phyloP scores from a whole-genome alignment of 805 yeast species.

The Blastobotrys terrestris region DNA sequence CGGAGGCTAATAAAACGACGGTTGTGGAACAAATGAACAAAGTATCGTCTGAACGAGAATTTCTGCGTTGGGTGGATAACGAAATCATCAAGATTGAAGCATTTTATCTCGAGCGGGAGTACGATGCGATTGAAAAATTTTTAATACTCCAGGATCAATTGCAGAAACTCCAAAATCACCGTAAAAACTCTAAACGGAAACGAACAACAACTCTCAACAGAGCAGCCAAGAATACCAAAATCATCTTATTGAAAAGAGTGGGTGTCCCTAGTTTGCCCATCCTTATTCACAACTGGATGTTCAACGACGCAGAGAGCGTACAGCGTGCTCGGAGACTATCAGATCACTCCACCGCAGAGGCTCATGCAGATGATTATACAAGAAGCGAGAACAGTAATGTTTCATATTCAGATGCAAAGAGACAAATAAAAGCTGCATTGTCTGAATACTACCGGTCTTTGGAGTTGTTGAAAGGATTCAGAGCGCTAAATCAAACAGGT shows the following conservation, averaged over 20 bases:
- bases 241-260: conserved; percentile 9
- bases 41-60: conserved; percentile 37
- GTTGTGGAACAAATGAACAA: background rate
- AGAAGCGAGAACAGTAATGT: conserved; percentile 31
- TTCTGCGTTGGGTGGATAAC: conserved; percentile 59
- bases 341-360: background rate
- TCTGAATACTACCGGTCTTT: conserved; percentile 69
- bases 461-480: conserved; percentile 63
- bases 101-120: conserved; percentile 58
- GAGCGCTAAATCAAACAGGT: conserved; percentile 77
- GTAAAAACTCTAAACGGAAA: conserved; percentile 4
- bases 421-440: conserved; percentile 62
- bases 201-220: conserved; percentile 2
- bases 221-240: conserved; percentile 10
- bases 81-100: conserved; percentile 54
- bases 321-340: background rate
- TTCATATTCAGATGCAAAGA: conserved; percentile 58
- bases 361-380: conserved; percentile 42
- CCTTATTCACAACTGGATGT: conserved; percentile 2
- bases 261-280: conserved; percentile 20
- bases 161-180: conserved; percentile 52
- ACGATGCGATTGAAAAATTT: conserved; percentile 53
- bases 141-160: conserved; percentile 63
- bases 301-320: background rate
- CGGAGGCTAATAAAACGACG: background rate